Conservation (phyloP, 1,139 yeast species). For the Kluyveromyces sp. region DNA sequence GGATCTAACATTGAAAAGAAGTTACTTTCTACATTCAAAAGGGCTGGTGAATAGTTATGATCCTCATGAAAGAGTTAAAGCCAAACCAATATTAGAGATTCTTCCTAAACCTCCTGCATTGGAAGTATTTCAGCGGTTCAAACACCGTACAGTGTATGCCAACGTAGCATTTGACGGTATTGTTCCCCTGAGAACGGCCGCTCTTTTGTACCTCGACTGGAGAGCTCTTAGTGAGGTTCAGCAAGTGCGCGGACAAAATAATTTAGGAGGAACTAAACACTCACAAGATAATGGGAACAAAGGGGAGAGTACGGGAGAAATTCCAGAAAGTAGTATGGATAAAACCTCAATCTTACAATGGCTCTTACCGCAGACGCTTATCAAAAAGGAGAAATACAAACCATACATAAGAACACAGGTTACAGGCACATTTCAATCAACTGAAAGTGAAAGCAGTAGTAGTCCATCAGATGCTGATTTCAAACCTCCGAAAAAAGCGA, state of each 20-base stretch:
- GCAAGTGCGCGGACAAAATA: slow-evolving; percentile 35
- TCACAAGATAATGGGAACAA: slow-evolving; percentile 9
- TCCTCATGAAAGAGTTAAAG: slow-evolving; percentile 13
- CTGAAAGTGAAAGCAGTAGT: slow-evolving; percentile 14
- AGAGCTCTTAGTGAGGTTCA: slow-evolving; percentile 47
- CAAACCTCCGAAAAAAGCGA: slow-evolving; percentile 46
- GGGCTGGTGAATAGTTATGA: slow-evolving; percentile 9
- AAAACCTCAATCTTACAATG: slow-evolving; percentile 24
- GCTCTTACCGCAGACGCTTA: slow-evolving; percentile 21
- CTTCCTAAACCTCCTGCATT: slow-evolving; percentile 51
- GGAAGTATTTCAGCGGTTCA: slow-evolving; percentile 41
- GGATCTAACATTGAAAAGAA: slow-evolving; percentile 43
- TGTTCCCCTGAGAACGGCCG: slow-evolving; percentile 54
- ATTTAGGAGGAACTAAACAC: slow-evolving; percentile 9
- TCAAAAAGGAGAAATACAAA: slow-evolving; percentile 24
- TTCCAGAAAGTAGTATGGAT: slow-evolving; percentile 32
- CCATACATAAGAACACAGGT: slow-evolving; percentile 32
- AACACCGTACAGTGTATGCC: slow-evolving; percentile 49
- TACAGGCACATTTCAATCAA: slow-evolving; percentile 19
- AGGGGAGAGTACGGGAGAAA: slow-evolving; percentile 27
- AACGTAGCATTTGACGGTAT: slow-evolving; percentile 55
- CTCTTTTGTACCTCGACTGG: slow-evolving; percentile 52
- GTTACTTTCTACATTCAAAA: slow-evolving; percentile 6
- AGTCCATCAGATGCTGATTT: slow-evolving; percentile 23
- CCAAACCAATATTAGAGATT: slow-evolving; percentile 45